phyloP scores from a whole-genome alignment of 2,329 filamentous ascomycete genomes.

The Colletotrichum agaves region DNA sequence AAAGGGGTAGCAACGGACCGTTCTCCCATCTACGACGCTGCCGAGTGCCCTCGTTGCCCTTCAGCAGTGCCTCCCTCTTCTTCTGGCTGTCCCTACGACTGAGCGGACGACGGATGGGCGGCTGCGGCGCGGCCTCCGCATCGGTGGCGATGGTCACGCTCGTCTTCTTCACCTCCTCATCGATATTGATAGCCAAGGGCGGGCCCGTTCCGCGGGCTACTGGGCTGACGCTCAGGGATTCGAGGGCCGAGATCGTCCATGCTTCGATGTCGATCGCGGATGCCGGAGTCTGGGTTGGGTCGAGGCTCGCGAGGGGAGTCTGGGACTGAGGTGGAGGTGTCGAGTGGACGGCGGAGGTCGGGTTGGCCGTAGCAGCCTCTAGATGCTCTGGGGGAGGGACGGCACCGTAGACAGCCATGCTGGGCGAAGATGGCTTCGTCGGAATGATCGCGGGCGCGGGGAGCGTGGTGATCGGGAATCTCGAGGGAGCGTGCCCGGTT shows the following conservation, averaged over 20 bases:
- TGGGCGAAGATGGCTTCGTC: slow-evolving; percentile 13
- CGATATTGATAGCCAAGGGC: slow-evolving; percentile 80
- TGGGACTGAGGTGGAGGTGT: slow-evolving; percentile 37
- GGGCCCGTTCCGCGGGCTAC: slow-evolving; percentile 69
- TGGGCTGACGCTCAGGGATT: slow-evolving; percentile 65
- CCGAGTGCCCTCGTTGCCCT: slow-evolving; percentile 90
- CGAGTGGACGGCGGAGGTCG: slow-evolving; percentile 37
- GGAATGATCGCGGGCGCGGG: background rate
- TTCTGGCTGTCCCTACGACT: slow-evolving; percentile 65
- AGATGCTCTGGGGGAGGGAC: slow-evolving; percentile 58
- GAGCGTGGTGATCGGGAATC: background rate
- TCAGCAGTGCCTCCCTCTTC: slow-evolving; percentile 79
- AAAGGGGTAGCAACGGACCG: slow-evolving; percentile 60
- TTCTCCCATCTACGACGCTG: slow-evolving; percentile 95
- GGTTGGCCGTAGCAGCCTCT: slow-evolving; percentile 39
- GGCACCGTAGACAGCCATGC: slow-evolving; percentile 64
- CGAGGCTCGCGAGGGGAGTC: slow-evolving; percentile 35
- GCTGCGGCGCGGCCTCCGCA: slow-evolving; percentile 38
- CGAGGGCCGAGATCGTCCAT: slow-evolving; percentile 71
- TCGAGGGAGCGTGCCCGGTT: background rate
- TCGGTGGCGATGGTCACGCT: slow-evolving; percentile 32
- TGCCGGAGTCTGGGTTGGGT: slow-evolving; percentile 41
- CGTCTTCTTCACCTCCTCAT: slow-evolving; percentile 56
- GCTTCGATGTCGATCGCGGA: slow-evolving; percentile 69
- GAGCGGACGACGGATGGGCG: slow-evolving; percentile 56